Conservation (phyloP, 192 early-diverging fungal species). For the Linnemannia zychae region DNA sequence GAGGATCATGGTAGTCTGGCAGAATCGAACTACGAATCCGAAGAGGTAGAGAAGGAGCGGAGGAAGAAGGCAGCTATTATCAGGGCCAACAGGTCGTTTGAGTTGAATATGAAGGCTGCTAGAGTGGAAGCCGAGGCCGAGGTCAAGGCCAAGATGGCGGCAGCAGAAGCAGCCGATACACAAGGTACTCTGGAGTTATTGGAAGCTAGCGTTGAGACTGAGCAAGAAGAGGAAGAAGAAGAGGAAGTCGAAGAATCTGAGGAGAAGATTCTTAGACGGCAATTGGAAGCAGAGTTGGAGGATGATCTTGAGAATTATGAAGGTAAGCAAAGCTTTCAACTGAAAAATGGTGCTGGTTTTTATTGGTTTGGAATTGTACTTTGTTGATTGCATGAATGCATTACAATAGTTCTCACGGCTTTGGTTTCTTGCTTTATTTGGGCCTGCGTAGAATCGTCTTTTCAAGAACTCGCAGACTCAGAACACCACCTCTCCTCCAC, state of each 20-base stretch:
- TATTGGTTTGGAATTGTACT: neutral
- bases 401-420: neutral
- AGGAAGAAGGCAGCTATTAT: neutral
- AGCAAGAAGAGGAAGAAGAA: neutral
- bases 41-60: neutral
- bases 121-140: neutral
- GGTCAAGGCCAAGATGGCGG: neutral
- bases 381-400: neutral
- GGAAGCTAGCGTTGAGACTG: neutral
- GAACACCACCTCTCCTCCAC: neutral
- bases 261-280: neutral
- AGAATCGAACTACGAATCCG: neutral
- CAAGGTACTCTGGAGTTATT: neutral
- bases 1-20: neutral
- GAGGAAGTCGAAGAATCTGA: neutral
- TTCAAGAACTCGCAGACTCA: neutral
- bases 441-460: neutral
- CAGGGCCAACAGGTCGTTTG: neutral
- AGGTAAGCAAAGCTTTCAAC: neutral
- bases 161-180: neutral
- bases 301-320: neutral
- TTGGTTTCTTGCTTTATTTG: neutral
- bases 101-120: neutral
- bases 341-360: neutral
- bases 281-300: conserved; percentile 9